A percentile compares a stretch with the other conserved stretches of the same genome.
These are phyloP conservation scores for Pestalotiopsis sp. DNA, from an alignment of 2,329 filamentous ascomycete genomes.

Conservation along the genomic window DNA sequence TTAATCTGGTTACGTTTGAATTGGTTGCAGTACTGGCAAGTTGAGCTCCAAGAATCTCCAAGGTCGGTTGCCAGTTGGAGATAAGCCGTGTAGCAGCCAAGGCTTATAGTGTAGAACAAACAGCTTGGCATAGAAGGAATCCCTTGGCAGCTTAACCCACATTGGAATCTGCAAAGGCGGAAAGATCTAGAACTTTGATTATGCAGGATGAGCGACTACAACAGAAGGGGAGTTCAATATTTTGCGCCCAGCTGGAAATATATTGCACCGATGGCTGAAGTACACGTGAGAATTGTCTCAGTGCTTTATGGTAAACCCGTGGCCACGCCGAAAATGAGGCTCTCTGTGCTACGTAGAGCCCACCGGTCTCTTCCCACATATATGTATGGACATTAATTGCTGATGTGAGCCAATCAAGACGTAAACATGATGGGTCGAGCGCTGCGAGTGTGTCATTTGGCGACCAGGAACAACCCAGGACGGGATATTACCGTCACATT, in stretches of 20 bases:
- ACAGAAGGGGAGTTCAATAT: background rate
- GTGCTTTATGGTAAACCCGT: background rate
- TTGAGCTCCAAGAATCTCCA: background rate
- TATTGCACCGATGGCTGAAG: slow-evolving; percentile 4
- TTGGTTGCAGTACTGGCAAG: background rate
- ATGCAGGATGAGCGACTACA: slow-evolving; percentile 5
- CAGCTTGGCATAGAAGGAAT: background rate
- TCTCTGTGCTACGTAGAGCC: background rate
- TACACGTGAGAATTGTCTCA: background rate
- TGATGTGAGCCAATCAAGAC: background rate
- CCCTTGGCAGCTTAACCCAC: slow-evolving; percentile 2
- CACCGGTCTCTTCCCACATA: background rate
- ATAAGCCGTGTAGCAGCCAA: slow-evolving; percentile 6
- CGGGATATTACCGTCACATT: slow-evolving; percentile 17
- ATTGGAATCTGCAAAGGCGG: slow-evolving; percentile 2
- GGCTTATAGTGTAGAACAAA: slow-evolving; percentile 8
- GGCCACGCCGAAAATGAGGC: background rate
- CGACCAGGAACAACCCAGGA: slow-evolving; percentile 19
- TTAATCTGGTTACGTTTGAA: background rate
- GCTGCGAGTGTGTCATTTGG: slow-evolving; percentile 20
- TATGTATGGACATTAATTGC: background rate
- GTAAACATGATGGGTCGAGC: slow-evolving; percentile 1
- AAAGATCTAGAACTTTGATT: background rate
- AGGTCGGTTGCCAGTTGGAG: background rate
- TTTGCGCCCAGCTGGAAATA: slow-evolving; percentile 2